Evolutionary conservation across 768 basidiomycete species (phyloP), one percentile per base, ranked within the genome.

Genomic region (Sutorius australiensis): DNA sequence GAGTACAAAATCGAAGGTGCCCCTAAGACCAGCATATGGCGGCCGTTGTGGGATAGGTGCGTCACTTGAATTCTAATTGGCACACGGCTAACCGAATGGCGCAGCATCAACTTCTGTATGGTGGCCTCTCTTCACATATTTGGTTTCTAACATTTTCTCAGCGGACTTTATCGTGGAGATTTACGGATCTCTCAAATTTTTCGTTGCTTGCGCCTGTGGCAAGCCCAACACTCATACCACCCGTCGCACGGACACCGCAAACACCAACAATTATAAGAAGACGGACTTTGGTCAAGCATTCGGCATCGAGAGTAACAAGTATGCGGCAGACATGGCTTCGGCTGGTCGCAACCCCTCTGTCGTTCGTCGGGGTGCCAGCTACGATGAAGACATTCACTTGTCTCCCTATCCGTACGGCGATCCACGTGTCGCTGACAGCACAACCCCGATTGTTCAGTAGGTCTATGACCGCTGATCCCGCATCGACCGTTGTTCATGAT

Each of bases 101-200:
- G 39, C 40, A 77, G 78, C 52, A 72, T 80, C 59, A 80, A 80
- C 60, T 73, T 68, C 49, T 54, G 79, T 80, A 63, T 48, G 79
- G 54, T 39, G 19, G 12, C 17, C 31, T 40, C 7, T 37, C 40
- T 31, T 46, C 27, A 27, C 16, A n/a, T 38, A 1, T 53, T 33
- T 24, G 48, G 13, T 13, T 45, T 46, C 54, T 62, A 33, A 62
- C 50, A 16, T 41, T 5, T 48, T 40, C 41, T 32, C 50, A 86
- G 84, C 72, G 55, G 89, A 92, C 63, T 90, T 92, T 61, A 58
- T 66, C 1, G 41, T 70, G 44, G 92, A 94, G 69, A 90, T 92
- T 17, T 63, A 64, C 30, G 67, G 72, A 51, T 89, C 88, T 3
- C 53, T 88, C 54, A 74, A 71, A 50, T 92, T 80, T 72, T 90